A percentile compares a stretch with the other conserved stretches of the same genome.
phyloP scores from a whole-genome alignment of 768 basidiomycete species.

The Rhizopogon vinicolor region DNA sequence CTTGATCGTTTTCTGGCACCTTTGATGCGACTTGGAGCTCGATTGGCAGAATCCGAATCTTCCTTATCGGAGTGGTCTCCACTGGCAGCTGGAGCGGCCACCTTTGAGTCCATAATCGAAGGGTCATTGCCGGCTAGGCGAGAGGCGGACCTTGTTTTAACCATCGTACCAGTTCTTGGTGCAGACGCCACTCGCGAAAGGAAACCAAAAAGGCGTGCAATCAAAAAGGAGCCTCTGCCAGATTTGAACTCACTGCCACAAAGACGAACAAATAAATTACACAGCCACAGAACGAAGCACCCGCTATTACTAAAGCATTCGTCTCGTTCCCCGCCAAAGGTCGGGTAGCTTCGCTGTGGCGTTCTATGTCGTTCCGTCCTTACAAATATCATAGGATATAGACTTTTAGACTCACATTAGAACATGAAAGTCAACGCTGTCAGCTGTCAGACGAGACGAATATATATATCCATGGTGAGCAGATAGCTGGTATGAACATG shows the following conservation, averaged over 20 bases:
- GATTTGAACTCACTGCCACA: no score
- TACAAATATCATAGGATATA: no score
- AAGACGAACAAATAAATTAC: no score
- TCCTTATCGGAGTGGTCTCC: neutral
- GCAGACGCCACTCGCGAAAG: neutral
- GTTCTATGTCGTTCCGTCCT: no score
- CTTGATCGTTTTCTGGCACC: neutral
- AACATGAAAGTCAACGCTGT: no score
- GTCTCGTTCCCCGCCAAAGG: no score
- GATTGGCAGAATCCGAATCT: neutral
- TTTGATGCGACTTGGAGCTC: neutral
- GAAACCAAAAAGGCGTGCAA: no score
- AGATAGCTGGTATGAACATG: neutral
- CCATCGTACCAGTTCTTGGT: neutral
- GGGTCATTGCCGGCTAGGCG: neutral
- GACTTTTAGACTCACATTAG: no score
- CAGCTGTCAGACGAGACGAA: neutral
- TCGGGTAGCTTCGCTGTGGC: no score
- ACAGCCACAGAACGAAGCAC: no score
- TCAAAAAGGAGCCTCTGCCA: no score
- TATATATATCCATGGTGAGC: neutral
- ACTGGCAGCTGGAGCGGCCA: neutral
- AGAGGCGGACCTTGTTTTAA: neutral
- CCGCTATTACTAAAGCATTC: no score
- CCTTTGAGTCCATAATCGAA: neutral